Evolutionary conservation across 2,329 filamentous ascomycete species (phyloP), one percentile per base, ranked within the genome.

Genomic region (Fusarium incarnatum): DNA sequence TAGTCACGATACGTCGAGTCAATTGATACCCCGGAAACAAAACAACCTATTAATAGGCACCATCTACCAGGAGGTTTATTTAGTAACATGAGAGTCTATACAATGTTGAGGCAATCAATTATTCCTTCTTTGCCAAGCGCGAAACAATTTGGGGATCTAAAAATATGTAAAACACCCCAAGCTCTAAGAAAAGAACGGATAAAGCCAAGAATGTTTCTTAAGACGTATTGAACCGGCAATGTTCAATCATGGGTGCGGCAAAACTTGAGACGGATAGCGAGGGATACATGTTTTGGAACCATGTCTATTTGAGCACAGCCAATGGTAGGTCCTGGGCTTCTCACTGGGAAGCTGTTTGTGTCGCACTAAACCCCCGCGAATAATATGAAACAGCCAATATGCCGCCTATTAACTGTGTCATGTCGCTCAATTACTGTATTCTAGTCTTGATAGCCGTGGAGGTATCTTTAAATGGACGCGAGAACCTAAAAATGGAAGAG

Each of bases 401-500:
- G 34, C 34, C 34, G 34, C 6, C 34, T 37, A 11, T 4, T 37
- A 11, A 37, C 3, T n/a, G 34, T 0, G 6, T 11, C 34, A n/a
- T n/a, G 34, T 37, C 10, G 18, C 18, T 37, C 5, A n/a, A 37
- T 37, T n/a, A n/a, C 18, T 37, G 0, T 11, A 11, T 37, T n/a
- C 5, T n/a, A 18, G 10, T n/a, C 16, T 4, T 2, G 1, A 10
- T 8, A 1, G 34, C 34, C 0, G 18, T 6, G 18, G 9, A 3
- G 18, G 11, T n/a, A 37, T 18, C 7, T 0, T 37, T n/a, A 0
- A 37, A 2, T n/a, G 34, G 10, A 18, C 6, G 6, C 5, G 1
- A 11, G 18, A 11, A 37, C 34, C 34, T 37, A 37, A 37, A 37
- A 37, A n/a, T 37, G 34, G 34, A 37, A 4, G 0, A 11, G 0